Evolutionary conservation across 2,329 filamentous ascomycete genomes (phyloP), one percentile per base, ranked within the genome.

Genomic region (Plectosphaerella sp.): DNA sequence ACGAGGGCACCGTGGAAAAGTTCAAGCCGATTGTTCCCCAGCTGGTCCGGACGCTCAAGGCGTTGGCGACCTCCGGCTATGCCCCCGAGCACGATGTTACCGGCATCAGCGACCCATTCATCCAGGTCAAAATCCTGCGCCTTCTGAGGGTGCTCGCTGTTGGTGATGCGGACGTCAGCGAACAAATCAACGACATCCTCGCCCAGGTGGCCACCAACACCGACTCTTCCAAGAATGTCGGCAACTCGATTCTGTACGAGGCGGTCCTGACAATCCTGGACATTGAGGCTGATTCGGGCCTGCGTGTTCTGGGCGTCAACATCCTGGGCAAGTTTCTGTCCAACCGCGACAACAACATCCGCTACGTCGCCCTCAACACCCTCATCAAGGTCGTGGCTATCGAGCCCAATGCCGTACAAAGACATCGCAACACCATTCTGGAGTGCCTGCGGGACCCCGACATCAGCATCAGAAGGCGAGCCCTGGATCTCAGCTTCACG

Each of bases 331-430:
- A 97, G 68, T 99, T 99, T 73, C 74, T 99, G 56, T 87, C 92
- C n/a, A 99, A 99, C 75, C 87, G 93, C 61, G 94, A 99, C 72
- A 99, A 99, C 78, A 99, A 99, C 67, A 99, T 99, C 63, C 88
- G 94, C 69, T 99, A 99, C 65, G 94, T 99, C 49, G 94, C 94
- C 16, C 78, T 99, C 49, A 99, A 99, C 71, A 99, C 94, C 0
- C 77, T 99, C 48, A 95, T 97, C 73, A 97, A 97, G 72, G 94
- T 99, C 16, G 94, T 99, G 46, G 94, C 94, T 4, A 92, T 99
- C 47, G 94, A 99, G 68, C 94, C 94, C 14, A 97, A 97, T 67
- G 94, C 94, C 4, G 94, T 99, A 2, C 94, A 99, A 69, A 82
- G 94, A 66, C 94, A 99, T 70, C 85, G 95, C 51, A 99, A 97